Conservation (phyloP, 768 basidiomycete species). For the Kwoniella dejecticola region DNA sequence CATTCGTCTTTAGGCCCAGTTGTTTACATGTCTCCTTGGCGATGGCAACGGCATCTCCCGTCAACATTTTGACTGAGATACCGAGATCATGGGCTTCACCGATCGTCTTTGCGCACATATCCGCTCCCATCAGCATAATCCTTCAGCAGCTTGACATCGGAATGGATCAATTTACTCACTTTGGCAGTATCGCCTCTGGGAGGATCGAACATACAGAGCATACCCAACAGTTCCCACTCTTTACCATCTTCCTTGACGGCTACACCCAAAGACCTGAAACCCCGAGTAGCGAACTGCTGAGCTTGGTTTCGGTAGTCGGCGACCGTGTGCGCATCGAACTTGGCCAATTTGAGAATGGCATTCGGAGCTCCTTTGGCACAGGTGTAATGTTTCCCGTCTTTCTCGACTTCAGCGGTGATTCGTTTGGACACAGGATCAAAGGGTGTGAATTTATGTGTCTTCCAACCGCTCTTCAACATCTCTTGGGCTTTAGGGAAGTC, state of each 20-base stretch:
- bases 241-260: slow-evolving; percentile 59
- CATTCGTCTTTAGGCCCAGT: slow-evolving; percentile 59
- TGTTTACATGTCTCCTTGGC: slow-evolving; percentile 60
- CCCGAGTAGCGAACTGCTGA: slow-evolving; percentile 58
- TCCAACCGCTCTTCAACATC: slow-evolving; percentile 59
- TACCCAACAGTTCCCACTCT: slow-evolving; percentile 60
- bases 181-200: slow-evolving; percentile 59
- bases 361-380: slow-evolving; percentile 61
- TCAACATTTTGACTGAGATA: slow-evolving; percentile 62
- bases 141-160: background rate
- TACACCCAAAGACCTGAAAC: slow-evolving; percentile 60
- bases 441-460: slow-evolving; percentile 59
- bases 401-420: slow-evolving; percentile 60
- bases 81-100: slow-evolving; percentile 59
- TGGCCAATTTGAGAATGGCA: slow-evolving; percentile 59
- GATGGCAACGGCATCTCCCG: slow-evolving; percentile 62
- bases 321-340: slow-evolving; percentile 54
- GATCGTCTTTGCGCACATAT: slow-evolving; percentile 54
- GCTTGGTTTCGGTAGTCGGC: slow-evolving; percentile 55
- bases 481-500: slow-evolving; percentile 60
- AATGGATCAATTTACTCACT: slow-evolving; percentile 32
- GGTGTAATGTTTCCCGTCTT: slow-evolving; percentile 58
- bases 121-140: background rate
- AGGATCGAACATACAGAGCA: slow-evolving; percentile 60
- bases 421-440: slow-evolving; percentile 63